A percentile compares a stretch with the other conserved stretches of the same genome.
phyloP scores from a whole-genome alignment of 768 basidiomycete species.

The Coprinopsis marcescibilis region DNA sequence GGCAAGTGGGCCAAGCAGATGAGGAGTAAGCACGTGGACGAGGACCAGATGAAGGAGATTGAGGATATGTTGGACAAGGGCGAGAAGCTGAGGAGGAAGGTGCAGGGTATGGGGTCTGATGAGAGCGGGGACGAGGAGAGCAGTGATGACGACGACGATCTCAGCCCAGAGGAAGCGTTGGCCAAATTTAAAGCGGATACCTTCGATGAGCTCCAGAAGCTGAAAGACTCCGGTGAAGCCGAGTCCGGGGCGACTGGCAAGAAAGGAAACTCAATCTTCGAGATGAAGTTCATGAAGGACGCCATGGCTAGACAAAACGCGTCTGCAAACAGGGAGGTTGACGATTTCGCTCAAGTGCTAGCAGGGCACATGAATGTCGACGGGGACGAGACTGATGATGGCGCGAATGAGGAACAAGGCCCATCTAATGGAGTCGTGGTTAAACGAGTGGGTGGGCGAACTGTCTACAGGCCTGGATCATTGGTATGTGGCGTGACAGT shows the following conservation, averaged over 20 bases:
- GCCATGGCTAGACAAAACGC: conserved; percentile 66
- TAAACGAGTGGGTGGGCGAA: conserved; percentile 61
- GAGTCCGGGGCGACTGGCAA: conserved; percentile 20
- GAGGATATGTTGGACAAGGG: conserved; percentile 81
- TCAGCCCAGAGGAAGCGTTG: conserved; percentile 36
- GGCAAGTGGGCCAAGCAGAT: conserved; percentile 85
- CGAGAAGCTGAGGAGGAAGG: conserved; percentile 72
- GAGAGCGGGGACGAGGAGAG: conserved; percentile 46
- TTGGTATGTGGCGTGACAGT: conserved; percentile 19
- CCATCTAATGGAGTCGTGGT: conserved; percentile 34
- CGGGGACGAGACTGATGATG: conserved; percentile 23
- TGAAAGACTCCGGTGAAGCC: conserved; percentile 36
- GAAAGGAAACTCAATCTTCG: conserved; percentile 70
- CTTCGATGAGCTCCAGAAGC: conserved; percentile 66
- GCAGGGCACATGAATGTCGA: conserved; percentile 28
- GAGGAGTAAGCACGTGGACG: conserved; percentile 53
- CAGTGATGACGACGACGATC: conserved; percentile 38
- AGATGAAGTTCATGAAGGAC: conserved; percentile 99
- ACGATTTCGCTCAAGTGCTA: conserved; percentile 71
- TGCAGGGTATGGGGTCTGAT: conserved; percentile 58
- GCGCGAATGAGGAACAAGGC: conserved; percentile 17
- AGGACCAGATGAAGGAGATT: conserved; percentile 59
- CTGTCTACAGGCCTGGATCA: conserved; percentile 54
- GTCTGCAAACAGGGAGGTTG: conserved; percentile 54
- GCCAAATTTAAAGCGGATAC: conserved; percentile 58